These are phyloP conservation scores for Vitis hybrid DNA, from an alignment of 177 flowering plant species.

Conservation along the genomic window DNA sequence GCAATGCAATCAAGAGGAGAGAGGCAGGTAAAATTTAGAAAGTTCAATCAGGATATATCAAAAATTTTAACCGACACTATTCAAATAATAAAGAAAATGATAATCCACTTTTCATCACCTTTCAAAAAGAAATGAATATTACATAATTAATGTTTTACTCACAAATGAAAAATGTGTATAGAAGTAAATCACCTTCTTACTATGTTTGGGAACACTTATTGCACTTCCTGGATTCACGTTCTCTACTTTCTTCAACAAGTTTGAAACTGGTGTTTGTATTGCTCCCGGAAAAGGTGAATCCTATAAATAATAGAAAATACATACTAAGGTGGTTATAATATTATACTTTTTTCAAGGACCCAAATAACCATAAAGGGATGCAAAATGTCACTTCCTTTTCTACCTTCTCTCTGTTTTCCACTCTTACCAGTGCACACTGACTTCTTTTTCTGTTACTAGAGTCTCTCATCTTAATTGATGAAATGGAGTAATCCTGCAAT, in stretches of 20 bases:
- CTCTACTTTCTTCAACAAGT: slow-evolving; percentile 60
- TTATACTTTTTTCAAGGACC: neutral
- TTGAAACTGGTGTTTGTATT: slow-evolving; percentile 65
- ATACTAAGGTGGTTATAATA: neutral
- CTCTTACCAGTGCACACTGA: slow-evolving; percentile 28
- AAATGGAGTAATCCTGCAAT: slow-evolving; percentile 60
- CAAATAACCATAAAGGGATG: neutral
- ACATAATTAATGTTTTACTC: neutral
- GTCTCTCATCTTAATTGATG: slow-evolving; percentile 61
- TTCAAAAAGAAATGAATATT: neutral
- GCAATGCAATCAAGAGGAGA: slow-evolving; percentile 11
- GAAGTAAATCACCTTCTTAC: slow-evolving; percentile 62
- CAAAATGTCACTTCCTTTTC: slow-evolving; percentile 5
- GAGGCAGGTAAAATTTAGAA: neutral
- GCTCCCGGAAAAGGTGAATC: slow-evolving; percentile 41
- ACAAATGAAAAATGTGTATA: neutral
- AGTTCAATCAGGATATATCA: neutral
- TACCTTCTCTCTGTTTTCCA: slow-evolving; percentile 45
- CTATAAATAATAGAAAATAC: slow-evolving; percentile 30
- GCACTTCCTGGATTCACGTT: slow-evolving; percentile 46
- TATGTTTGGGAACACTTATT: slow-evolving; percentile 65
- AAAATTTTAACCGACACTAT: neutral
- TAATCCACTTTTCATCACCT: neutral
- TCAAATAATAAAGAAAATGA: neutral
- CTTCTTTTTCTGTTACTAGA: slow-evolving; percentile 41